These are phyloP conservation scores for Pseudopyrenochaeta lycopersici DNA, from an alignment of 2,329 filamentous ascomycete genomes.

Conservation along the genomic window DNA sequence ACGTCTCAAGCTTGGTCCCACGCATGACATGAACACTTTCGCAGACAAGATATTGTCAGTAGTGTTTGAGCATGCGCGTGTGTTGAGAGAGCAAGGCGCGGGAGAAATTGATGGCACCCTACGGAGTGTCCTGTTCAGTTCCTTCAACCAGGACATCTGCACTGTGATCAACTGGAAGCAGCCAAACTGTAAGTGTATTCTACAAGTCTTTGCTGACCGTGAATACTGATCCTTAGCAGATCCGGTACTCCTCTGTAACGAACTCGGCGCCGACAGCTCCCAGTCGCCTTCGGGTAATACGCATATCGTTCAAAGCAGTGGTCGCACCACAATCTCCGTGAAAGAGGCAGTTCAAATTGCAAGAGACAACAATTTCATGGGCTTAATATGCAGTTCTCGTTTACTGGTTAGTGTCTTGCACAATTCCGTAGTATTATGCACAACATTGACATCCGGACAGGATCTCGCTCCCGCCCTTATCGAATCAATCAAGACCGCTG, in stretches of 20 bases:
- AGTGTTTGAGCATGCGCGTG: conserved; percentile 89
- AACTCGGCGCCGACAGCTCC: conserved; percentile 73
- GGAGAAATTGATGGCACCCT: conserved; percentile 70
- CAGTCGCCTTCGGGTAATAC: conserved; percentile 41
- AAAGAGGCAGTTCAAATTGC: conserved; percentile 95
- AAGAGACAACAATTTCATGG: conserved; percentile 98
- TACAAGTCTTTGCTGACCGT: background rate
- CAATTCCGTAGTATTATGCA: background rate
- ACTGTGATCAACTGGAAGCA: conserved; percentile 99
- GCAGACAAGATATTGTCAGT: conserved; percentile 83
- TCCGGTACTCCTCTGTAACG: conserved; percentile 93
- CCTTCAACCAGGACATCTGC: conserved; percentile 88
- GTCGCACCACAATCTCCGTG: conserved; percentile 80
- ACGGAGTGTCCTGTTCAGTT: conserved; percentile 91
- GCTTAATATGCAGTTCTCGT: conserved; percentile 86
- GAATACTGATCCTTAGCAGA: conserved; percentile 57
- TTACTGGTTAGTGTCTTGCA: conserved; percentile 72
- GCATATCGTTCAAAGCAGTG: conserved; percentile 65
- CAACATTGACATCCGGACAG: conserved; percentile 56
- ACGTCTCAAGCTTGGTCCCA: conserved; percentile 73
- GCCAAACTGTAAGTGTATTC: conserved; percentile 76
- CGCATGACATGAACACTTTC: conserved; percentile 84
- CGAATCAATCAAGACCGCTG: conserved; percentile 92
- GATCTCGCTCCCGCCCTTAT: conserved; percentile 92
- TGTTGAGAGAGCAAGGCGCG: conserved; percentile 66